A percentile compares a stretch with the other conserved stretches of the same genome.
Evolutionary conservation across 2,329 filamentous ascomycete genomes (phyloP).

Genomic region (Clonostachys rhizophaga): DNA sequence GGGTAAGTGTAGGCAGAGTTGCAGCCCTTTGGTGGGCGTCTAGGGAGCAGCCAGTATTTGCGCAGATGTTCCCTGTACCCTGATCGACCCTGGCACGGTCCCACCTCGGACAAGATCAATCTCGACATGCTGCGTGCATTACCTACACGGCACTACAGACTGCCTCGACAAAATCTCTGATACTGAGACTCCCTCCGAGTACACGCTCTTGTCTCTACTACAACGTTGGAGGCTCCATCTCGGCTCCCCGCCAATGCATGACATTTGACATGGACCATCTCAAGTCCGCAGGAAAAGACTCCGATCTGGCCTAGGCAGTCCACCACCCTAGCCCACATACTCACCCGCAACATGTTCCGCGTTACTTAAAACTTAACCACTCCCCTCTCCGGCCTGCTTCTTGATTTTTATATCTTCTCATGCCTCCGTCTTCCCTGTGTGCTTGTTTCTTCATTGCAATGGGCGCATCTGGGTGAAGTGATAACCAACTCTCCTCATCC

Average conservation of each 20-base stretch:
- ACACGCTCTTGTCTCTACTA: constrained; percentile 1
- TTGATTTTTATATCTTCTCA: too few relatives aligned
- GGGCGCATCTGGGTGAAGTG: too few relatives aligned
- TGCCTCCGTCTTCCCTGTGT: too few relatives aligned
- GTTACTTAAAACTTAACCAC: too few relatives aligned
- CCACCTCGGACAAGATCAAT: neutral
- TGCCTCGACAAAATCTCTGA: too few relatives aligned
- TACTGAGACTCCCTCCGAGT: neutral
- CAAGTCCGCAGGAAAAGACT: neutral
- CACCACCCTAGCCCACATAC: too few relatives aligned
- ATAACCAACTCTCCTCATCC: too few relatives aligned
- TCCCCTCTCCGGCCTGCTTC: too few relatives aligned
- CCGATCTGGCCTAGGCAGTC: constrained; percentile 1
- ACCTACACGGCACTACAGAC: neutral
- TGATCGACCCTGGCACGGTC: neutral
- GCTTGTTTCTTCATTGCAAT: too few relatives aligned
- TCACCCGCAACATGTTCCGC: too few relatives aligned
- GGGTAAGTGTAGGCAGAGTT: too few relatives aligned
- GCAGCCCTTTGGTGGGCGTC: too few relatives aligned
- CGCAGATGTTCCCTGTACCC: constrained; percentile 1
- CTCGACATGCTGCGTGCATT: neutral
- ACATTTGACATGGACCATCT: constrained; percentile 4
- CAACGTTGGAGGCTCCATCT: constrained; percentile 1
- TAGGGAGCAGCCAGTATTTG: neutral
- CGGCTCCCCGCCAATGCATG: constrained; percentile 4